phyloP scores from a whole-genome alignment of 2,329 filamentous ascomycete species.

The Rutstroemia sp. region DNA sequence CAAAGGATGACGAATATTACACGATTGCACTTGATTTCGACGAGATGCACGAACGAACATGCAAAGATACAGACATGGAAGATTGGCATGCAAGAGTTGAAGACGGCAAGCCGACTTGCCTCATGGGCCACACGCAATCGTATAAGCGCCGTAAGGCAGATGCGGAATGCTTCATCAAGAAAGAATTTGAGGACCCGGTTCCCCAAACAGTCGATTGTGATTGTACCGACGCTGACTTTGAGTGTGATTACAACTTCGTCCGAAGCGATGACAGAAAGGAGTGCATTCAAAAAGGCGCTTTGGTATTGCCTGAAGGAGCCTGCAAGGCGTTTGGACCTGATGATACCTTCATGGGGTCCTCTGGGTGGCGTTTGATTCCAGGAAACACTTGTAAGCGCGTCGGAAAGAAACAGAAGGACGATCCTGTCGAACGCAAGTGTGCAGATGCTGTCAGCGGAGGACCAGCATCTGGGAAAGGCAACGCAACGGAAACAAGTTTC shows the following conservation, averaged over 20 bases:
- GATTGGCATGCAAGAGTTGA: constrained; percentile 78
- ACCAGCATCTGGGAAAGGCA: constrained; percentile 60
- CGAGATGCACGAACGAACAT: constrained; percentile 71
- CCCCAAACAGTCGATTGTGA: constrained; percentile 68
- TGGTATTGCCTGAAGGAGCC: constrained; percentile 61
- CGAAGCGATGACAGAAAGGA: constrained; percentile 56
- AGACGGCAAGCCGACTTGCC: constrained; percentile 72
- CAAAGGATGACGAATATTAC: constrained; percentile 48
- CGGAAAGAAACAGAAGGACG: constrained; percentile 58
- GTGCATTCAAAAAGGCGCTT: constrained; percentile 54
- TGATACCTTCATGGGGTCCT: constrained; percentile 73
- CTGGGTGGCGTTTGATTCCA: constrained; percentile 87
- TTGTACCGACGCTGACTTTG: constrained; percentile 79
- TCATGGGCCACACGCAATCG: constrained; percentile 94
- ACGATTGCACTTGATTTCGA: constrained; percentile 79
- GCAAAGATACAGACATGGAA: constrained; percentile 78
- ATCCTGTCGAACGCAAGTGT: constrained; percentile 69
- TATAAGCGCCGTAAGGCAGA: constrained; percentile 80
- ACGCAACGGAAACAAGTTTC: constrained; percentile 54
- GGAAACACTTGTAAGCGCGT: constrained; percentile 64
- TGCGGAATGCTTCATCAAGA: constrained; percentile 80
- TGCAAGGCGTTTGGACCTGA: constrained; percentile 50
- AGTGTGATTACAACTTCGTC: constrained; percentile 92
- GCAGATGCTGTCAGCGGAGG: constrained; percentile 45
- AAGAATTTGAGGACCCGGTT: constrained; percentile 73